A percentile compares a stretch with the other conserved stretches of the same genome.
Evolutionary conservation across 495 filamentous ascomycete genomes (phyloP).

Genomic region (Trichodelitschia bisporula): DNA sequence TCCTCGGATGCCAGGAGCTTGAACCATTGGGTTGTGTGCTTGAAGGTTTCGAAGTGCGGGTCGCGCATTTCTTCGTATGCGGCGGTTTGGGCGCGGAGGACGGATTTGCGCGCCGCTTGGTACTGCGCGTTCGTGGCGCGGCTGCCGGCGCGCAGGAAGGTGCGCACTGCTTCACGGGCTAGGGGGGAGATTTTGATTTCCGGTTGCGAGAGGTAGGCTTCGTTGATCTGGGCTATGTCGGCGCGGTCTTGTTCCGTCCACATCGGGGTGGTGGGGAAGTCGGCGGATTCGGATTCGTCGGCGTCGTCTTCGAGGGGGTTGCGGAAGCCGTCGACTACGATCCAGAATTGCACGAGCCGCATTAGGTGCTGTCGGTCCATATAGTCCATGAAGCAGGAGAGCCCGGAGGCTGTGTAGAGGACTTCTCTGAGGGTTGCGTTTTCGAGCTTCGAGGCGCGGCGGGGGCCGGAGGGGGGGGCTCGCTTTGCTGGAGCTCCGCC

Average conservation of each 20-base stretch:
- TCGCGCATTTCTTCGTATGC: slow-evolving; percentile 64
- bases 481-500: too few species aligned
- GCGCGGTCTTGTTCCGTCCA: slow-evolving; percentile 73
- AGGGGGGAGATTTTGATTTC: slow-evolving; percentile 54
- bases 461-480: too few species aligned
- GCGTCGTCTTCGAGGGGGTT: slow-evolving; percentile 82
- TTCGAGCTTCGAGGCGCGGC: slow-evolving; percentile 28
- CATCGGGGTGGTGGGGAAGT: too few species aligned
- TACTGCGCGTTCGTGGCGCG: slow-evolving; percentile 61
- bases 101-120: slow-evolving; percentile 53
- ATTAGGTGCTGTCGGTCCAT: slow-evolving; percentile 84
- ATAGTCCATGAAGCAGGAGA: slow-evolving; percentile 98
- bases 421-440: slow-evolving; percentile 56
- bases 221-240: slow-evolving; percentile 73
- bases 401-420: slow-evolving; percentile 62
- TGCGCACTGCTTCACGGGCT: slow-evolving; percentile 39
- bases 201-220: slow-evolving; percentile 58
- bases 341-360: slow-evolving; percentile 90
- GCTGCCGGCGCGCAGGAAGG: slow-evolving; percentile 54
- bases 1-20: slow-evolving; percentile 87
- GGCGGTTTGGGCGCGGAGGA: slow-evolving; percentile 58
- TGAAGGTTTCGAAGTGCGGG: slow-evolving; percentile 62
- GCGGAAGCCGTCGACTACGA: slow-evolving; percentile 92
- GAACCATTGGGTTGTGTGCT: slow-evolving; percentile 77
- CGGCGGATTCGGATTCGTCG: slow-evolving; percentile 24